Base-by-base conservation (phyloP, 208 protist genomes). In the Acanthamoeba culbertsoni region DNA sequence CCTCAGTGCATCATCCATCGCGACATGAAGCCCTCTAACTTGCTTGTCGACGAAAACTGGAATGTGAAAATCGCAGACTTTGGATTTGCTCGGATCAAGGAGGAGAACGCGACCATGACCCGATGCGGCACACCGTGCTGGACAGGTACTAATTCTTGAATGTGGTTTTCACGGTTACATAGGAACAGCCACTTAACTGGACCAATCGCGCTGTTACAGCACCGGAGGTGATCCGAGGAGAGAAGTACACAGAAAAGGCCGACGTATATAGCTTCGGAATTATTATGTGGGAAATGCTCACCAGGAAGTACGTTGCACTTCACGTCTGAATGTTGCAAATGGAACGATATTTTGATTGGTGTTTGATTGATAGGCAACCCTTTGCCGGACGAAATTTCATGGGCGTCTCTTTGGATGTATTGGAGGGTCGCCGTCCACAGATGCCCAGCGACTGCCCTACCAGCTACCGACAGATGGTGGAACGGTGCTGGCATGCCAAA, bases 1-100 rank as follows among this genome's bases (percentile, higher is more conserved):
- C 45, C 45, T 23, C 20, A 20, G 26, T 8, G 5, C 46, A 89
- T 89, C 79, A 62, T 89, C 79, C 79, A 89, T 23, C 45, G 79
- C 45, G 79, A 89, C 79, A 40, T 89, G 6, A 89, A 89, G 79
- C 79, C 79, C 48, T 89, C 79, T 37, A 89, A 89, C 14, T 37
- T 89, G 26, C 79, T 89, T 37, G 18, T 96, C 84, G 79, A 89
- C 40, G 79, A 89, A 48, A 65, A 89, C 79, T 89, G 46, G 51
- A 89, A 89, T n/a, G 55, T 89, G 7, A 89, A 89, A 48, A n/a
- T 89, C 0, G 79, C 79, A 4, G 79, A 89, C 48, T 89, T 89
- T 65, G 79, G 79, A 0, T 63, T 89, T 20, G 79, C 79, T 0
- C 79, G 79, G 7, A 57, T 89, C 55, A 89, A 89, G 55, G 46